Evolutionary conservation across 169 alveolate species (phyloP).

Genomic region (Ichthyophthirius multifiliis): DNA sequence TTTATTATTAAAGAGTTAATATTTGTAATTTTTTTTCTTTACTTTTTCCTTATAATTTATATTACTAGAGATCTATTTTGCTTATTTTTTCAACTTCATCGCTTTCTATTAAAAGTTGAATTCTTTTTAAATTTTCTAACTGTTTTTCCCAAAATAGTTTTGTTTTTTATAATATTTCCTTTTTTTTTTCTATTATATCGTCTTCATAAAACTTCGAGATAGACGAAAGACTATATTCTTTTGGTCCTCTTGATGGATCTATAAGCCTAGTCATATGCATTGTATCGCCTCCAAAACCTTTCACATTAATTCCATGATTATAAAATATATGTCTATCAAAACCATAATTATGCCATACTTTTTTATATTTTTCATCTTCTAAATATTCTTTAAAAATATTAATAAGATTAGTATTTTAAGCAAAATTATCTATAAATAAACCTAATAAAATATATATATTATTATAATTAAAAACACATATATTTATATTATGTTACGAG

Average conservation of each 20-base stretch:
- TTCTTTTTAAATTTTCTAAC: slow-evolving; percentile 14
- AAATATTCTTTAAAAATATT: slow-evolving; percentile 66
- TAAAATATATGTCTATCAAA: slow-evolving; percentile 75
- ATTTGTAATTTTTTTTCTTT: not conserved
- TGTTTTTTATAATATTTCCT: not conserved
- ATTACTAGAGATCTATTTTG: too few relatives aligned
- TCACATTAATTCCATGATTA: slow-evolving; percentile 71
- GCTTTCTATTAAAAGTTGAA: too few relatives aligned
- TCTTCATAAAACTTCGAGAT: slow-evolving; percentile 44
- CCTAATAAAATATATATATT: slow-evolving; percentile 11
- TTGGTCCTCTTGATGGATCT: slow-evolving; percentile 66
- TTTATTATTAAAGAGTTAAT: not conserved
- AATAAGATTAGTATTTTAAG: slow-evolving; percentile 54
- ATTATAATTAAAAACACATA: not conserved
- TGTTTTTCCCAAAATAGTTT: not conserved
- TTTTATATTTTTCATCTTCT: slow-evolving; percentile 53
- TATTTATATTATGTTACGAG: slow-evolving; percentile 9
- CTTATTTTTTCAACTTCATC: too few relatives aligned
- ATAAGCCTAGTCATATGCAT: slow-evolving; percentile 80
- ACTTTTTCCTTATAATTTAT: too few relatives aligned
- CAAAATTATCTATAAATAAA: slow-evolving; percentile 73
- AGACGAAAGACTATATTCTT: slow-evolving; percentile 52
- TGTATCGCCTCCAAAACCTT: slow-evolving; percentile 80
- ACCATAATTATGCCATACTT: slow-evolving; percentile 77
- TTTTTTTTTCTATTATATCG: slow-evolving; percentile 45